A percentile compares a stretch with the other conserved stretches of the same genome.
phyloP scores from a whole-genome alignment of 1,139 yeast genomes.

The Yamadazyma sp. region DNA sequence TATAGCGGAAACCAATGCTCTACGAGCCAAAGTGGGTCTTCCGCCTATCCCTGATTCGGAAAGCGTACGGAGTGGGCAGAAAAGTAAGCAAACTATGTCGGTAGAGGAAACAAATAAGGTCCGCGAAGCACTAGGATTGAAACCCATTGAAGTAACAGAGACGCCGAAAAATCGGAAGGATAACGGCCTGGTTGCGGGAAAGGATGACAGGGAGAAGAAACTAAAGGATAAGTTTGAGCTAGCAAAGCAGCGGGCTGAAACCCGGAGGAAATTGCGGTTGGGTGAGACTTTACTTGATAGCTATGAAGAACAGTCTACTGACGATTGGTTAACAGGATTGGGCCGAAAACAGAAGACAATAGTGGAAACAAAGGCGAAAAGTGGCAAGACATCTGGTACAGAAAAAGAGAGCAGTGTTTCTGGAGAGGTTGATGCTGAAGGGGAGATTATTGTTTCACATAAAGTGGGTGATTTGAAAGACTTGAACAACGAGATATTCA shows the following conservation, averaged over 20 bases:
- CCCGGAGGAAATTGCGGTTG: constrained; percentile 17
- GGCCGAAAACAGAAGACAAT: too few species aligned
- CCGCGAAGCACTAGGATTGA: constrained; percentile 48
- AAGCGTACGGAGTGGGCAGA: neutral
- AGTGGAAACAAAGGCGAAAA: neutral
- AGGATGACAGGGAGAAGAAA: constrained; percentile 10
- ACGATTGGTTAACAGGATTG: constrained; percentile 39
- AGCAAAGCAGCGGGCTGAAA: constrained; percentile 21
- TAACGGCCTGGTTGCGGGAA: neutral
- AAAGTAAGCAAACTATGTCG: constrained; percentile 26
- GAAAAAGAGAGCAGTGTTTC: too few species aligned
- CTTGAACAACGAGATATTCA: constrained; percentile 56
- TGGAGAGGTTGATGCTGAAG: neutral
- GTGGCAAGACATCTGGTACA: neutral
- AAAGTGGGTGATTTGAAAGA: constrained; percentile 31
- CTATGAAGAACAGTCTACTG: constrained; percentile 29
- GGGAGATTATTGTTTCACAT: constrained; percentile 45
- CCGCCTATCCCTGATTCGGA: constrained; percentile 24
- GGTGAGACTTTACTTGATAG: constrained; percentile 25
- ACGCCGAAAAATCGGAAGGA: neutral
- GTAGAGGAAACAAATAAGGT: constrained; percentile 55
- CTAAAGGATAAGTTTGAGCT: constrained; percentile 17
- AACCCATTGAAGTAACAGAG: constrained; percentile 33
- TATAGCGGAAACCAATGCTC: constrained; percentile 39
- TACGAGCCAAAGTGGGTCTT: constrained; percentile 32